Percentiles rank a stretch among this genome's conserved stretches.
These are phyloP conservation scores for Mucor ambiguus DNA, from an alignment of 371 early-diverging fungal species.

Conservation along the genomic window DNA sequence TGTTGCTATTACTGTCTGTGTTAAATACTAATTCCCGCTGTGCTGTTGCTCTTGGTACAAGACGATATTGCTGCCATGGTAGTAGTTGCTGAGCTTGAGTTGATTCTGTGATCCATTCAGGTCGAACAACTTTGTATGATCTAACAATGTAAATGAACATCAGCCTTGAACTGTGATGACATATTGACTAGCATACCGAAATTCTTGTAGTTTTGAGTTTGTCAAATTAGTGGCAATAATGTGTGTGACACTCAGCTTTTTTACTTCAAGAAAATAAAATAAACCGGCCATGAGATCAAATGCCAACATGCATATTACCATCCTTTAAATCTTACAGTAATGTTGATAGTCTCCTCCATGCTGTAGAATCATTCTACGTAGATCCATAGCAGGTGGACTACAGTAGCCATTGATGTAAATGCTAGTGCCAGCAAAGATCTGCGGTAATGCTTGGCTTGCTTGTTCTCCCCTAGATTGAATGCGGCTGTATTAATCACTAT, in stretches of 20 bases:
- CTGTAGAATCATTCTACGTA: conserved; percentile 58
- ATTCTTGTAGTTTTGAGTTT: conserved; percentile 67
- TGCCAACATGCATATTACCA: not conserved
- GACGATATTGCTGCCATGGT: conserved; percentile 68
- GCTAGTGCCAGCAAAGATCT: conserved; percentile 59
- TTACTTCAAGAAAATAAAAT: conserved; percentile 32
- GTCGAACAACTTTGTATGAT: conserved; percentile 73
- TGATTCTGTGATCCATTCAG: conserved; percentile 80
- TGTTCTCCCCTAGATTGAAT: conserved; percentile 18
- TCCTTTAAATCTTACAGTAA: conserved; percentile 35
- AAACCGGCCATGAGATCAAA: conserved; percentile 1
- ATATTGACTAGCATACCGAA: conserved; percentile 39
- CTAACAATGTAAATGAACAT: conserved; percentile 26
- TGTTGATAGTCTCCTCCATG: conserved; percentile 67
- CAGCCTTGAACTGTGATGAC: not conserved
- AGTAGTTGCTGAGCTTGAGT: conserved; percentile 58
- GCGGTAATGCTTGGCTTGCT: conserved; percentile 32
- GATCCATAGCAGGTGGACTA: conserved; percentile 57
- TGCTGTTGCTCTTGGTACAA: conserved; percentile 18
- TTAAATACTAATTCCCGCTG: conserved; percentile 33
- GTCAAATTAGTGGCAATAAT: conserved; percentile 74
- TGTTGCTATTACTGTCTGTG: not conserved
- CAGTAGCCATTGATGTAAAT: conserved; percentile 77
- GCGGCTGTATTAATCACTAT: not conserved
- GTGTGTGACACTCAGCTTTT: conserved; percentile 64